A percentile compares a stretch with the other conserved stretches of the same genome.
Conservation (phyloP, 768 basidiomycete genomes). For the Sutorius australiensis region DNA sequence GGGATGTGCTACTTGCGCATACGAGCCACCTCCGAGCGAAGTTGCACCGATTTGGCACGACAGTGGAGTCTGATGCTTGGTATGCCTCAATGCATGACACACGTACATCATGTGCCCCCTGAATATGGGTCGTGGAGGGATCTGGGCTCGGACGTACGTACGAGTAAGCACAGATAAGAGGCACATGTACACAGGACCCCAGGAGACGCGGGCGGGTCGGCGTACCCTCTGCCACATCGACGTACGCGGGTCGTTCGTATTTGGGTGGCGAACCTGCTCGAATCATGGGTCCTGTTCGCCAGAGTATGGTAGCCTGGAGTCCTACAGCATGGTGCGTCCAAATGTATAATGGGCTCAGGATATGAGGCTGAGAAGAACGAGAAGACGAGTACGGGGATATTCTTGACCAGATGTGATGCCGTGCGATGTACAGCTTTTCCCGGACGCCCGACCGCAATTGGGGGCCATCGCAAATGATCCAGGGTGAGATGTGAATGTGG, state of each 20-base stretch:
- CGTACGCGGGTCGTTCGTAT: not conserved
- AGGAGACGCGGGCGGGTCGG: conserved; percentile 4
- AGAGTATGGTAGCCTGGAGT: not conserved
- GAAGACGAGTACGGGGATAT: conserved; percentile 2
- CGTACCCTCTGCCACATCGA: conserved; percentile 15
- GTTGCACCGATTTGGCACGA: not conserved
- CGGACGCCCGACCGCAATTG: not conserved
- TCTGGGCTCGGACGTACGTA: conserved; percentile 18
- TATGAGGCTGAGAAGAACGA: not conserved
- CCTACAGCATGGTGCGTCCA: conserved; percentile 2
- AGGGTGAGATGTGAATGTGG: not conserved
- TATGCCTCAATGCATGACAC: conserved; percentile 3
- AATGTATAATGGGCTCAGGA: not conserved
- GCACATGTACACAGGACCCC: conserved; percentile 19
- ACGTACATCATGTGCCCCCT: conserved; percentile 4
- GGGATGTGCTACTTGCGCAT: not conserved
- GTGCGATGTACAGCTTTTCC: not conserved
- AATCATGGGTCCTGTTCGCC: not conserved
- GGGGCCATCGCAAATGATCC: not conserved
- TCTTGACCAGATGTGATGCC: not conserved
- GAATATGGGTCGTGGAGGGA: conserved; percentile 3
- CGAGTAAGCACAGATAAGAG: conserved; percentile 11
- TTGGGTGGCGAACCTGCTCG: not conserved
- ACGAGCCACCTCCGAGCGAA: not conserved
- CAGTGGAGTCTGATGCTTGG: not conserved